Evolutionary conservation across 768 basidiomycete genomes (phyloP).

Genomic region (Collybiopsis luxurians): DNA sequence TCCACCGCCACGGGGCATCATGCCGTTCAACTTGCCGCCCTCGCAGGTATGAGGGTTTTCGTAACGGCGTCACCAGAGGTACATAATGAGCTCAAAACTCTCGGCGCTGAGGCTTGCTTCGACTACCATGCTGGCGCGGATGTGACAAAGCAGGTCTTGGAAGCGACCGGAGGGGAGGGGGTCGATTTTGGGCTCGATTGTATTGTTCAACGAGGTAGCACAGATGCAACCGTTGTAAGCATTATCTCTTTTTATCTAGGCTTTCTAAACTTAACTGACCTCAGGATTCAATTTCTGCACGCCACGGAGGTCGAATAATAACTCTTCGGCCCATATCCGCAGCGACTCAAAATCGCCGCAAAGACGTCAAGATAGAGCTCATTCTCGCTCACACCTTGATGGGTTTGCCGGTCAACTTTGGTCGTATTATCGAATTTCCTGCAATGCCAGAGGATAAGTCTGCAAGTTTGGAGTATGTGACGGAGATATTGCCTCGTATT

Average conservation of each 20-base stretch:
- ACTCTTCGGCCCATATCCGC: background rate
- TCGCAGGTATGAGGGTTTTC: background rate
- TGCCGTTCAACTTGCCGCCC: conserved; percentile 5
- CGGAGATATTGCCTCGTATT: background rate
- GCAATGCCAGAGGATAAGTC: background rate
- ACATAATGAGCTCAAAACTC: background rate
- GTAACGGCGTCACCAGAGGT: background rate
- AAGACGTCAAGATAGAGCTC: background rate
- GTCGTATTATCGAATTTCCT: background rate
- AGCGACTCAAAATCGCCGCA: background rate
- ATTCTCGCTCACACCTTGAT: background rate
- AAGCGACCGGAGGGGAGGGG: background rate
- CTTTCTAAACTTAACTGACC: no score
- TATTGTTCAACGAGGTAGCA: background rate
- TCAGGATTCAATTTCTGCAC: background rate
- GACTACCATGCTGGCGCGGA: conserved; percentile 2
- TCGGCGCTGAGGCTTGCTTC: background rate
- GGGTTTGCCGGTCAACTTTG: background rate
- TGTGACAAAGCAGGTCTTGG: background rate
- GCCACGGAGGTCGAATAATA: background rate
- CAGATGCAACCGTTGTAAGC: background rate
- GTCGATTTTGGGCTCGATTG: background rate
- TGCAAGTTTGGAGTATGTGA: background rate
- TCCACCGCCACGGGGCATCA: conserved; percentile 6
- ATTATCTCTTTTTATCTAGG: no score